phyloP scores from a whole-genome alignment of 805 yeast genomes.

The Myxozyma melibiosi region DNA sequence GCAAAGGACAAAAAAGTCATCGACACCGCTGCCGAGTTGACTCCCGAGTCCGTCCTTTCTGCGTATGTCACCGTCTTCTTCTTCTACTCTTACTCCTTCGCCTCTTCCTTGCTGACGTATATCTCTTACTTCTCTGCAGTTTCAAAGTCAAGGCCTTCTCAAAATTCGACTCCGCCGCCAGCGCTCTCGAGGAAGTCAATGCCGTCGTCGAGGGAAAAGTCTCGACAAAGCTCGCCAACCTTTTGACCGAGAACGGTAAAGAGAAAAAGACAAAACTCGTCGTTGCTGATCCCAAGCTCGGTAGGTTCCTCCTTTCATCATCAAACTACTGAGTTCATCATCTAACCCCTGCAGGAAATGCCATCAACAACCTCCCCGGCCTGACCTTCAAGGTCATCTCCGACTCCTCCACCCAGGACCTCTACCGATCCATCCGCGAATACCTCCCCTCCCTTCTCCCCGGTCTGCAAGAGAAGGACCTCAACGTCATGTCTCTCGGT shows the following conservation, averaged over 20 bases:
- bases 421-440: slow-evolving; percentile 93
- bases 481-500: slow-evolving; percentile 95
- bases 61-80: slow-evolving; percentile 24
- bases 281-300: slow-evolving; percentile 93
- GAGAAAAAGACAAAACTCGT: slow-evolving; percentile 64
- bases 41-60: slow-evolving; percentile 30
- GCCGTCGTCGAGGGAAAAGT: slow-evolving; percentile 93
- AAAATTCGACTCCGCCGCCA: slow-evolving; percentile 91
- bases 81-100: too few species aligned
- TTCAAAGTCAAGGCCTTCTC: slow-evolving; percentile 95
- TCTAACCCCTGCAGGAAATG: slow-evolving; percentile 50
- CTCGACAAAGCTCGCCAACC: slow-evolving; percentile 73
- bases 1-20: slow-evolving; percentile 97
- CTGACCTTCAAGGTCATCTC: slow-evolving; percentile 84
- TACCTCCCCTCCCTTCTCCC: slow-evolving; percentile 92
- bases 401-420: slow-evolving; percentile 92
- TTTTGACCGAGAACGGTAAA: slow-evolving; percentile 76
- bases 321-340: not conserved
- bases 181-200: slow-evolving; percentile 93
- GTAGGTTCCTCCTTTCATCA: slow-evolving; percentile 41
- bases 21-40: slow-evolving; percentile 61
- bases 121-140: slow-evolving; percentile 23
- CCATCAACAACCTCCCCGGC: slow-evolving; percentile 88
- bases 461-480: slow-evolving; percentile 81
- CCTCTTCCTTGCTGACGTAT: not conserved